These are phyloP conservation scores for Saccharomycopsis crataegensis DNA, from an alignment of 1,139 yeast species.

Conservation along the genomic window DNA sequence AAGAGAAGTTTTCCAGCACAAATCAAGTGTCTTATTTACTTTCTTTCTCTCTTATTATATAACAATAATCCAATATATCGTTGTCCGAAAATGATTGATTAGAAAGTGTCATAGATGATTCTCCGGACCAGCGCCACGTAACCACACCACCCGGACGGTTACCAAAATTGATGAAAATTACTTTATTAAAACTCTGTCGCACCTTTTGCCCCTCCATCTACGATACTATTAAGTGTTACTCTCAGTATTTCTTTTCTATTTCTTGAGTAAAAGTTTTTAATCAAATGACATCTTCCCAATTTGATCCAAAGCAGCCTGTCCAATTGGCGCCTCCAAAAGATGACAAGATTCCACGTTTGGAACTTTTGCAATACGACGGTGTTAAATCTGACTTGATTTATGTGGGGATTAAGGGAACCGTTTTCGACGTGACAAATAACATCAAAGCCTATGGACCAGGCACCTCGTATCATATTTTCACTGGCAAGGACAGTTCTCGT, in stretches of 20 bases:
- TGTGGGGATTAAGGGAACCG: slow-evolving; percentile 66
- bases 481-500: slow-evolving; percentile 72
- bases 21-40: no score
- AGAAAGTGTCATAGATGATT: neutral
- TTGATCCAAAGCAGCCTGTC: slow-evolving; percentile 45
- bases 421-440: slow-evolving; percentile 71
- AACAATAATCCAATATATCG: no score
- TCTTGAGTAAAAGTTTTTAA: neutral
- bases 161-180: no score
- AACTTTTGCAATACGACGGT: slow-evolving; percentile 41
- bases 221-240: neutral
- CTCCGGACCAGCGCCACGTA: neutral
- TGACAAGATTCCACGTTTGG: slow-evolving; percentile 33
- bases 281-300: slow-evolving; percentile 18
- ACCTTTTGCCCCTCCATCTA: no score
- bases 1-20: no score
- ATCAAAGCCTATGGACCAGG: slow-evolving; percentile 68
- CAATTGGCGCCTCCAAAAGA: slow-evolving; percentile 42
- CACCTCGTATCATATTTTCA: slow-evolving; percentile 61
- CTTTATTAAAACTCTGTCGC: no score
- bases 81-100: no score
- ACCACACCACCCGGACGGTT: neutral
- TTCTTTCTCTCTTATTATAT: no score
- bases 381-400: slow-evolving; percentile 41
- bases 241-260: neutral